phyloP scores from a whole-genome alignment of 2,329 filamentous ascomycete genomes.

The Cladophialophora carrionii region DNA sequence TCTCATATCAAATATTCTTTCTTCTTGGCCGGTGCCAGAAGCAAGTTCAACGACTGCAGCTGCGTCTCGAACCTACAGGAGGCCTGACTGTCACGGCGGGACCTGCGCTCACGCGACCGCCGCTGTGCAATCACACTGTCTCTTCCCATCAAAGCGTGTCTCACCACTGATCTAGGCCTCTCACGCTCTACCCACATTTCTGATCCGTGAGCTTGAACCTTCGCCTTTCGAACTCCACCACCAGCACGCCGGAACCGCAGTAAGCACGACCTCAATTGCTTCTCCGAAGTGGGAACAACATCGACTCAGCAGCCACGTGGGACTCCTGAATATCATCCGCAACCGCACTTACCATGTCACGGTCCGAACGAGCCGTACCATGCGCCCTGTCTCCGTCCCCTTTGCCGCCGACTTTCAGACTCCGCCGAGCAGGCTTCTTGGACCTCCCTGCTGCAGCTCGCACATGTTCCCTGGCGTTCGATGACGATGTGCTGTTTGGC shows the following conservation, averaged over 20 bases:
- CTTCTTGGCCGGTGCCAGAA: neutral
- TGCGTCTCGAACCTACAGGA: neutral
- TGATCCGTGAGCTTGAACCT: neutral
- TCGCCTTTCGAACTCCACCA: neutral
- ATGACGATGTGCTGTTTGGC: conserved; percentile 36
- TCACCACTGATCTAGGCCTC: neutral
- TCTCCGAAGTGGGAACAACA: neutral
- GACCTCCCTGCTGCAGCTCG: conserved; percentile 31
- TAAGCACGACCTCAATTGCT: neutral
- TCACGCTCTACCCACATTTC: neutral
- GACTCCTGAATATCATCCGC: neutral
- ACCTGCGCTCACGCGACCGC: neutral
- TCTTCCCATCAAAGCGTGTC: neutral
- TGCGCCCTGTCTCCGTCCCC: neutral
- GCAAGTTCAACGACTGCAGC: neutral
- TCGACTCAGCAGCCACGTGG: conserved; percentile 18
- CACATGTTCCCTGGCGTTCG: conserved; percentile 29
- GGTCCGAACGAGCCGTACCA: neutral
- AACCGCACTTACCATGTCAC: conserved; percentile 3
- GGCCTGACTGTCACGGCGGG: neutral
- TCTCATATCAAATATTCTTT: neutral
- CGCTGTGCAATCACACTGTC: neutral
- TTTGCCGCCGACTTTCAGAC: conserved; percentile 9
- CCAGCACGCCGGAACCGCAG: neutral
- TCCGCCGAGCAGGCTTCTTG: conserved; percentile 29